Evolutionary conservation across 2,329 filamentous ascomycete genomes (phyloP).

Genomic region (Pseudovirgaria hyperparasitica): DNA sequence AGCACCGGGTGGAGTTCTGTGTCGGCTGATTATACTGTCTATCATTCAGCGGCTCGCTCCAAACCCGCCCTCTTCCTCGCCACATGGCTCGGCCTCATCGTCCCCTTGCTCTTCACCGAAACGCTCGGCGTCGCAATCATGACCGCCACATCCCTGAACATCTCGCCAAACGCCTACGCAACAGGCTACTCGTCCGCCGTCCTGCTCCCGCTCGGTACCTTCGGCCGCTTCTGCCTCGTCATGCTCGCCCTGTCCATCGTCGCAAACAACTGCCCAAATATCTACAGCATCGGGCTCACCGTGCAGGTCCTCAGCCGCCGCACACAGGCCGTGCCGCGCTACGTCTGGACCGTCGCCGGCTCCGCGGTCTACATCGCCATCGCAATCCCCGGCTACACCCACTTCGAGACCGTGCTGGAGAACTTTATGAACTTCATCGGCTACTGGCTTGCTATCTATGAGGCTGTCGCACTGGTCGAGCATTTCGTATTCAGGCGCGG

Average conservation of each 20-base stretch:
- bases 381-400: constrained; percentile 54
- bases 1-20: constrained; percentile 63
- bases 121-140: constrained; percentile 60
- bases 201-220: constrained; percentile 50
- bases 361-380: constrained; percentile 55
- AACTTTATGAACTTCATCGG: constrained; percentile 51
- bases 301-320: constrained; percentile 51
- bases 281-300: constrained; percentile 53
- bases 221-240: constrained; percentile 60
- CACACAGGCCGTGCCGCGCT: constrained; percentile 51
- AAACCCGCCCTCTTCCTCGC: constrained; percentile 53
- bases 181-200: constrained; percentile 45
- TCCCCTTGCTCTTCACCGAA: constrained; percentile 62
- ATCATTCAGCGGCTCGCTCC: constrained; percentile 52
- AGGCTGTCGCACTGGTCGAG: constrained; percentile 50
- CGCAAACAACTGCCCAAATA: constrained; percentile 59
- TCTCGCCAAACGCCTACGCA: constrained; percentile 40
- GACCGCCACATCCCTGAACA: constrained; percentile 47
- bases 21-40: constrained; percentile 69
- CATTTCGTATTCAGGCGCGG: constrained; percentile 57
- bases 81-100: constrained; percentile 55
- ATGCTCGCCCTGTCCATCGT: constrained; percentile 54
- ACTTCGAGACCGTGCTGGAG: constrained; percentile 52
- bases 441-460: constrained; percentile 67
- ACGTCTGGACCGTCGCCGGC: constrained; percentile 51